These are phyloP conservation scores for Linum usitatissimum DNA, from an alignment of 345 rosid genomes.

Conservation along the genomic window DNA sequence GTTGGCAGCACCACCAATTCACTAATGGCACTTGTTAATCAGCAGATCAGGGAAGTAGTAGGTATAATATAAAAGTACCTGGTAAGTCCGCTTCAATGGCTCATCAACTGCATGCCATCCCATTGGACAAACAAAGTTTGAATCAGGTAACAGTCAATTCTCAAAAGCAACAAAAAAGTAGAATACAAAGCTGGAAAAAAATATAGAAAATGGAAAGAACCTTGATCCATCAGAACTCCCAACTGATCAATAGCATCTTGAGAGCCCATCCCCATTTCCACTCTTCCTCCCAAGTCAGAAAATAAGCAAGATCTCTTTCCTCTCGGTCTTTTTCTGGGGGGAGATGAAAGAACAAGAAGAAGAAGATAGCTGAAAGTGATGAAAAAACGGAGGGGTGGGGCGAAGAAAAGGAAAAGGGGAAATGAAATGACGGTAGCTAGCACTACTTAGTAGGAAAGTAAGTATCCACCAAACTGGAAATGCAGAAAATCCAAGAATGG, in stretches of 20 bases:
- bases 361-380: not conserved
- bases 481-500: too few relatives aligned
- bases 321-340: too few relatives aligned
- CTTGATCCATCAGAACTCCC: not conserved
- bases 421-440: not conserved
- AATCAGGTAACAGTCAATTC: not conserved
- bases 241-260: not conserved
- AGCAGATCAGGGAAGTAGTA: constrained; percentile 14
- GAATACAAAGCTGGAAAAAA: not conserved
- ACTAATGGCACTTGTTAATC: constrained; percentile 1
- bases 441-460: not conserved
- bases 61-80: constrained; percentile 33
- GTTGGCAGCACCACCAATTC: not conserved
- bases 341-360: not conserved
- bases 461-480: too few relatives aligned
- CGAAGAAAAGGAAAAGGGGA: not conserved
- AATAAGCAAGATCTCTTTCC: not conserved
- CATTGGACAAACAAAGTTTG: constrained; percentile 4
- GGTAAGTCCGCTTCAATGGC: constrained; percentile 38
- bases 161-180: not conserved
- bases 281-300: not conserved
- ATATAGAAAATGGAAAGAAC: not conserved
- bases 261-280: constrained; percentile 2
- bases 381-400: not conserved
- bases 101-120: constrained; percentile 42